Evolutionary conservation across 495 filamentous ascomycete species (phyloP).

Genomic region (Hypoxylon fuscum): DNA sequence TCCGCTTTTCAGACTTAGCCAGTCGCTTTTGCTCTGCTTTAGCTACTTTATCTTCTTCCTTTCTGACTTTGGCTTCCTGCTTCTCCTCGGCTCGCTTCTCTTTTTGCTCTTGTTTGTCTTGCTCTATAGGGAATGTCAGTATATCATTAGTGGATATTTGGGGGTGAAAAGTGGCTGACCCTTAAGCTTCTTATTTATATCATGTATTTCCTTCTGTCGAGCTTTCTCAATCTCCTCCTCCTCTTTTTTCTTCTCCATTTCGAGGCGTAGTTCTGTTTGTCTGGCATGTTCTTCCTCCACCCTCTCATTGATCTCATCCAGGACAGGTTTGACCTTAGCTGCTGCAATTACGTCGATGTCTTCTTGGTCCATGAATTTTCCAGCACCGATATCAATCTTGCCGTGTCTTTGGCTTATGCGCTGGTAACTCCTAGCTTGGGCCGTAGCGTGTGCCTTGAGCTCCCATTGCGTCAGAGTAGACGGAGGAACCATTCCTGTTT

Average conservation of each 20-base stretch:
- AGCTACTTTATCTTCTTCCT: slow-evolving; percentile 60
- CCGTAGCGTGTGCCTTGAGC: slow-evolving; percentile 71
- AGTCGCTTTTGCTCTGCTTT: slow-evolving; percentile 60
- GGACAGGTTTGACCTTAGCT: slow-evolving; percentile 80
- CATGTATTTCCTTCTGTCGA: slow-evolving; percentile 56
- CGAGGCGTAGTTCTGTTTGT: slow-evolving; percentile 59
- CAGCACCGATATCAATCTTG: slow-evolving; percentile 81
- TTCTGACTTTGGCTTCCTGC: slow-evolving; percentile 57
- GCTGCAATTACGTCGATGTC: slow-evolving; percentile 85
- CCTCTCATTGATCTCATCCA: slow-evolving; percentile 87
- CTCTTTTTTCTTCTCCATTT: slow-evolving; percentile 58
- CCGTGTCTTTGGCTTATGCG: slow-evolving; percentile 61
- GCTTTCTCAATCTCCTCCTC: slow-evolving; percentile 55
- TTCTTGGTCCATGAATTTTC: slow-evolving; percentile 78
- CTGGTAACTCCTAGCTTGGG: slow-evolving; percentile 69
- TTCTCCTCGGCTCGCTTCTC: slow-evolving; percentile 60
- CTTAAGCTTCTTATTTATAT: slow-evolving; percentile 54
- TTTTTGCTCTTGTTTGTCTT: slow-evolving; percentile 62
- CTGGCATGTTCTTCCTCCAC: slow-evolving; percentile 73
- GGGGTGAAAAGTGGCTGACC: slow-evolving; percentile 40
- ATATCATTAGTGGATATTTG: not conserved
- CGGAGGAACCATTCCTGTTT: slow-evolving; percentile 79
- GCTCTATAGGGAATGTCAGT: slow-evolving; percentile 45
- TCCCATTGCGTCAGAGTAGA: slow-evolving; percentile 80
- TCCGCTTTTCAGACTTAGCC: slow-evolving; percentile 55